Conservation (phyloP, 345 rosid species). For the Arabis hirsuta region DNA sequence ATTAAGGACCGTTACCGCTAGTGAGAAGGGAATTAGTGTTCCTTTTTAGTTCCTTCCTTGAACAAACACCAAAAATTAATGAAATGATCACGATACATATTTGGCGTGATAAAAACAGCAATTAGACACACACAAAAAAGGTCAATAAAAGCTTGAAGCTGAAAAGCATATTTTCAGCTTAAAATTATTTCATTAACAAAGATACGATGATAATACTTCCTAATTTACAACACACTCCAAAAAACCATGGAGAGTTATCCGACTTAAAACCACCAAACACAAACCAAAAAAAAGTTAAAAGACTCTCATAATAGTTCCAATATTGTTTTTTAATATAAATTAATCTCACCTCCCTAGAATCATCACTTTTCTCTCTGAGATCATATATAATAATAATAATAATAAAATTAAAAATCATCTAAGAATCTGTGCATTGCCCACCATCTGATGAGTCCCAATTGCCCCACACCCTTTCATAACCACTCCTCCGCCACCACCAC, state of each 20-base stretch:
- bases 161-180: slow-evolving; percentile 22
- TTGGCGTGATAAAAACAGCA: background rate
- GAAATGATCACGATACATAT: background rate
- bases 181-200: slow-evolving; percentile 32
- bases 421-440: slow-evolving; percentile 65
- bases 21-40: background rate
- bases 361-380: slow-evolving; percentile 13
- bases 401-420: slow-evolving; percentile 43
- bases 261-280: slow-evolving; percentile 1
- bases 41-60: background rate
- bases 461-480: slow-evolving; percentile 58
- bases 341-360: slow-evolving; percentile 24
- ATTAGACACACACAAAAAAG: no score
- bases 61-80: background rate
- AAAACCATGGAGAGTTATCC: slow-evolving; percentile 23
- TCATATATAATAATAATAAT: slow-evolving; percentile 24
- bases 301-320: background rate
- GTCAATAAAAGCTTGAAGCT: slow-evolving; percentile 11
- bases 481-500: slow-evolving; percentile 48
- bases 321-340: background rate
- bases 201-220: slow-evolving; percentile 28
- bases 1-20: background rate
- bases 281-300: slow-evolving; percentile 17
- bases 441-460: slow-evolving; percentile 49
- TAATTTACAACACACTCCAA: slow-evolving; percentile 32